Evolutionary conservation across 2,329 filamentous ascomycete species (phyloP).

Genomic region (Colletotrichum lupini): DNA sequence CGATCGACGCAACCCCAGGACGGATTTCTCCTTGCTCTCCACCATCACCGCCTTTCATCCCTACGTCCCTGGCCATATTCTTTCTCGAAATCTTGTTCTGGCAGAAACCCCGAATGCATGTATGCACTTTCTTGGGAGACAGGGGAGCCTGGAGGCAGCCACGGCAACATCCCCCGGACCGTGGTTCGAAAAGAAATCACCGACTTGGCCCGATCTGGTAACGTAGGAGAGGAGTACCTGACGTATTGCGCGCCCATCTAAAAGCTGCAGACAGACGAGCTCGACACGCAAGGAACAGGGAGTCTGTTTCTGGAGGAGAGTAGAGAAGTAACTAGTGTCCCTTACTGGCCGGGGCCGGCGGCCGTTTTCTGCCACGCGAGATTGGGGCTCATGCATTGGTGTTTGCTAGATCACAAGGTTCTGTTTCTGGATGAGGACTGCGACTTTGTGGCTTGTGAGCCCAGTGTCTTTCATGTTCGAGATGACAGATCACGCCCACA

Average conservation of each 20-base stretch:
- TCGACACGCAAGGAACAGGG: background rate
- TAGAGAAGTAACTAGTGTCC: background rate
- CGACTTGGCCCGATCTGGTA: background rate
- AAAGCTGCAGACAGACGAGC: background rate
- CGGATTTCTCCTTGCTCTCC: background rate
- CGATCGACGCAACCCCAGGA: background rate
- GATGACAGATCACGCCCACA: background rate
- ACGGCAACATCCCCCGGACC: background rate
- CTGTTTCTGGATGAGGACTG: constrained; percentile 1
- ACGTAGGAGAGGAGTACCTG: background rate
- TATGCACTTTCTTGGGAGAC: background rate
- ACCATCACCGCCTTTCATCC: background rate
- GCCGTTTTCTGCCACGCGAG: background rate
- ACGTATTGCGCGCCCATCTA: background rate
- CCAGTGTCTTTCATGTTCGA: background rate
- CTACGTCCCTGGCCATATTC: background rate
- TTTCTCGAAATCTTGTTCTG: constrained; percentile 17
- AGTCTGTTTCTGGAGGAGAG: background rate
- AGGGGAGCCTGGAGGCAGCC: background rate
- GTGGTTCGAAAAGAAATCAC: background rate
- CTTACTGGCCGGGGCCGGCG: background rate
- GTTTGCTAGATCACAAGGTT: too few relatives aligned
- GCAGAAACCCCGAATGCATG: background rate
- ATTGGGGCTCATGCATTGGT: background rate
- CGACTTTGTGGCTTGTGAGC: background rate